Conservation (phyloP, 176 grass and related monocot genomes). For the Bromus sterilis region DNA sequence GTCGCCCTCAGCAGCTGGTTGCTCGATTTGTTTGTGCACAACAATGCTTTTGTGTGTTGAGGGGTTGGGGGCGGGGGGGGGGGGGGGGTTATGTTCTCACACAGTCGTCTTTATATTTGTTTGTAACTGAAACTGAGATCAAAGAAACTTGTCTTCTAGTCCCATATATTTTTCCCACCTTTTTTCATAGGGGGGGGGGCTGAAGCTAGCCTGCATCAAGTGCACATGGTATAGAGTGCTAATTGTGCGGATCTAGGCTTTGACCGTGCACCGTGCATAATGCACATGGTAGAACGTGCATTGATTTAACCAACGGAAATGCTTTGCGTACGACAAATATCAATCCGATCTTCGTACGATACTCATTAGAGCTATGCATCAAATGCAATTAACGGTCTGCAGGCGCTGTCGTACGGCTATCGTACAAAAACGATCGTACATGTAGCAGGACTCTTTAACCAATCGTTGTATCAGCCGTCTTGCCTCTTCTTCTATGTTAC, state of each 20-base stretch:
- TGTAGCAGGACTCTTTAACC: no score
- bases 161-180: no score
- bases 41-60: not conserved
- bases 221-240: not conserved
- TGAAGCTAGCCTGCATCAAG: not conserved
- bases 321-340: no score
- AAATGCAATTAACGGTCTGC: no score
- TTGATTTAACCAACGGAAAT: no score
- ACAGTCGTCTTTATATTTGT: not conserved
- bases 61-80: not conserved
- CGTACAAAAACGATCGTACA: no score
- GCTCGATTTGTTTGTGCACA: not conserved
- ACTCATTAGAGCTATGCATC: no score
- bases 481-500: no score
- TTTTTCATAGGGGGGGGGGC: no score
- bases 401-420: no score
- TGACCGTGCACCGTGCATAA: not conserved
- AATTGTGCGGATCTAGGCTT: not conserved
- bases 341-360: no score
- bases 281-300: not conserved
- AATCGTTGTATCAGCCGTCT: no score
- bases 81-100: not conserved
- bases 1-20: not conserved
- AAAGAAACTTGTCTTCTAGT: not conserved
- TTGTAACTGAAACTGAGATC: not conserved